Conservation (phyloP, 495 filamentous ascomycete genomes). For the Penicillium manginii region DNA sequence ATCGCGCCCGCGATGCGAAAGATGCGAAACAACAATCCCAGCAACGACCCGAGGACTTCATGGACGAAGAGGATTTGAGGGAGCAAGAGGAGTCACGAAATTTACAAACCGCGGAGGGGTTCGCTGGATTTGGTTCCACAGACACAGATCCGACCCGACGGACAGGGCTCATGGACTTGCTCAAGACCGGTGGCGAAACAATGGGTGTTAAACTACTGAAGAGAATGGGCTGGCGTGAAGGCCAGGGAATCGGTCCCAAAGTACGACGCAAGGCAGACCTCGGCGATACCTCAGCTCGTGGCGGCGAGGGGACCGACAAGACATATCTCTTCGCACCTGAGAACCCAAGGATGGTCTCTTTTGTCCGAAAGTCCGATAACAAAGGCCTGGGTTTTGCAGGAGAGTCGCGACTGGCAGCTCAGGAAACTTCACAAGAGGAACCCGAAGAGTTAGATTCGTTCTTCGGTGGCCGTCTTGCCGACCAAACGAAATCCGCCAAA, state of each 20-base stretch:
- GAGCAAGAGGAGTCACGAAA: constrained; percentile 78
- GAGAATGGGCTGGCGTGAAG: constrained; percentile 95
- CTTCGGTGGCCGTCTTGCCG: constrained; percentile 41
- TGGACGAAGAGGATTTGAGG: constrained; percentile 96
- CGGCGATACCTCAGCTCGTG: constrained; percentile 49
- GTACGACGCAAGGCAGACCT: constrained; percentile 75
- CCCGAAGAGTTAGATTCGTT: constrained; percentile 50
- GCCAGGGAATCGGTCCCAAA: constrained; percentile 90
- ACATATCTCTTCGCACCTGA: constrained; percentile 88
- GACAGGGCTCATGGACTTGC: constrained; percentile 72
- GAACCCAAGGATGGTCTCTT: constrained; percentile 75
- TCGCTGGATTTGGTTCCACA: constrained; percentile 76
- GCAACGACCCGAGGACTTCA: constrained; percentile 86
- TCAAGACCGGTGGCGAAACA: constrained; percentile 77
- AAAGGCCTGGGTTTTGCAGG: constrained; percentile 83
- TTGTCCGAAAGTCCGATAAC: constrained; percentile 74
- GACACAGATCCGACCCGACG: constrained; percentile 56
- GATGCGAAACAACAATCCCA: constrained; percentile 57
- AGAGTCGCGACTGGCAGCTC: constrained; percentile 58
- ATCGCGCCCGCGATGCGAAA: constrained; percentile 69
- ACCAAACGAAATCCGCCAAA: constrained; percentile 30
- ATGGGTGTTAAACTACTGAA: constrained; percentile 87
- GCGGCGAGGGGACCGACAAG: constrained; percentile 43
- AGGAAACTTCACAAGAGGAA: constrained; percentile 48
- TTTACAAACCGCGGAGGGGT: constrained; percentile 71